Conservation (phyloP, 2,329 filamentous ascomycete species). For the Arthroderma sp. region DNA sequence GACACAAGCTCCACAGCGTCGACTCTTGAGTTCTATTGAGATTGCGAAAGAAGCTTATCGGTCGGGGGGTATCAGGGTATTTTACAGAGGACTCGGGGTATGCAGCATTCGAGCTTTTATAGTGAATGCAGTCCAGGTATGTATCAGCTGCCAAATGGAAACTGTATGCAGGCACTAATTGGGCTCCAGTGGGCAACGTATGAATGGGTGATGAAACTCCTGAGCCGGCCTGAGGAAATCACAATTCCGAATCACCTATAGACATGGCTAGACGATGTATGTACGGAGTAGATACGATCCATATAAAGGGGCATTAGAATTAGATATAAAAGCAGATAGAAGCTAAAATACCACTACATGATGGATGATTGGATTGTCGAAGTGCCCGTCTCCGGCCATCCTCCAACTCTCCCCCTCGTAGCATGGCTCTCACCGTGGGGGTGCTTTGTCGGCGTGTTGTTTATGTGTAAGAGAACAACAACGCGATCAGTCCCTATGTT, state of each 20-base stretch:
- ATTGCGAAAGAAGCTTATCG: conserved; percentile 55
- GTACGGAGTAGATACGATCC: no score
- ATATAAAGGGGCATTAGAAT: not conserved
- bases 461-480: no score
- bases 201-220: conserved; percentile 62
- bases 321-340: not conserved
- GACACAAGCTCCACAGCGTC: conserved; percentile 5
- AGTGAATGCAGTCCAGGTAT: conserved; percentile 70
- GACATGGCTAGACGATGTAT: not conserved
- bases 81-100: conserved; percentile 62
- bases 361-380: no score
- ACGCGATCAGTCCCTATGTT: no score
- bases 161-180: conserved; percentile 4
- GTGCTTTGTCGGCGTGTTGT: no score
- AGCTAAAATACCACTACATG: not conserved
- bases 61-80: conserved; percentile 47
- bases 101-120: conserved; percentile 80
- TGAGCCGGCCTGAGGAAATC: conserved; percentile 13
- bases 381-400: no score
- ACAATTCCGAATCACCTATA: no score
- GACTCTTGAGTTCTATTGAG: conserved; percentile 42
- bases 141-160: conserved; percentile 8
- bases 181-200: conserved; percentile 65
- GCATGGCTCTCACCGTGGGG: no score
- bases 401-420: no score